Base-by-base conservation (phyloP, 2,329 filamentous ascomycete genomes). In the Nectriaceae sp. region DNA sequence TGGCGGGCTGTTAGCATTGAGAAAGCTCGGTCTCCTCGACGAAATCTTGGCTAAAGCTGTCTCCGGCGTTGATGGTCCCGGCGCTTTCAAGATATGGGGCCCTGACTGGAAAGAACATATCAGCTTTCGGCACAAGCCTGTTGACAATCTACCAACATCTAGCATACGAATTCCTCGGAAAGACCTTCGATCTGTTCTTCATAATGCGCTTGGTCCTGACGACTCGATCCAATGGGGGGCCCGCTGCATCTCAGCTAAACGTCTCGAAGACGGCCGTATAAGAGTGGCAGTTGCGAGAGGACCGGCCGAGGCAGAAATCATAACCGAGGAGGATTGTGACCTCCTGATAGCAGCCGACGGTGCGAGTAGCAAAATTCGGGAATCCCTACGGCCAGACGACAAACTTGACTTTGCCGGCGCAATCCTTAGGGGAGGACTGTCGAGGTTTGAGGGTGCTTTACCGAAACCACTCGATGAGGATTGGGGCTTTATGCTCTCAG, bases 301-400 rank as follows among this genome's bases (percentile, higher is more conserved):
- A 4, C 18, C 38, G 0, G n/a, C 29, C 2, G 44, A 46, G 5
- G 19, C 21, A 2, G 38, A 48, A 21, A 46, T 18, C 2, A 11
- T 47, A 3, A 54, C 49, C 3, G 47, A 58, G 13, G 46, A 54
- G 20, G 53, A 62, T 2, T 74, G 72, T 38, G 74, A 77, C 49
- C 15, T 78, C 1, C 64, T 78, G 6, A 62, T 78, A 29, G 73
- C 67, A 1, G 73, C 75, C 0, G 76, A 78, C 49, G 76, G 75
- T 0, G 66, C 72, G 0, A 66, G 59, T 16, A 76, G 72, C 52
- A 74, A 68, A 47, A 60, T 77, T 3, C 60, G 76, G 26, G 55
- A 58, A 11, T 51, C 35, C 8, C 51, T 77, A 4, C 63, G 74
- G 16, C 73, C 73, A 8, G 49, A 65, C 5, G 72, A 77, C 44